Percentiles rank a stretch among this genome's conserved stretches.
Evolutionary conservation across 306 rosid species (phyloP).

Genomic region (Prunus fruticosa): DNA sequence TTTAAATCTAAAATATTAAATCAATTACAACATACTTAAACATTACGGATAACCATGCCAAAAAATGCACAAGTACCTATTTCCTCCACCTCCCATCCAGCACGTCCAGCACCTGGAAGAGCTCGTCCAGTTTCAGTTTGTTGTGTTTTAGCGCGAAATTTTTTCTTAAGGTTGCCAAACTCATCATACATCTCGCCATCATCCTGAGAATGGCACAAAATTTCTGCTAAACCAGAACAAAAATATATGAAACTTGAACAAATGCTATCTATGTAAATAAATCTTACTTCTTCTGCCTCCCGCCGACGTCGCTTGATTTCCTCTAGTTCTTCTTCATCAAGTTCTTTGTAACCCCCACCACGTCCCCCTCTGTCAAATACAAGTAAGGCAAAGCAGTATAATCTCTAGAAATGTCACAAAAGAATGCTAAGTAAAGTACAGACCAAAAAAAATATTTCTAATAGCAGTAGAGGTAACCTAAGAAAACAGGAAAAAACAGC

Average conservation of each 20-base stretch:
- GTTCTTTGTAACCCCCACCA: slow-evolving; percentile 98
- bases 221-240: slow-evolving; percentile 18
- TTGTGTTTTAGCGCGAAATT: slow-evolving; percentile 88
- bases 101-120: slow-evolving; percentile 97
- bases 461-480: background rate
- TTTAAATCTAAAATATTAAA: background rate
- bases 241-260: background rate
- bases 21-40: background rate
- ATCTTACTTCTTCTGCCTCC: slow-evolving; percentile 91
- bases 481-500: background rate
- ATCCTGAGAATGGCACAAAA: slow-evolving; percentile 49
- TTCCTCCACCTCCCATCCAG: slow-evolving; percentile 99
- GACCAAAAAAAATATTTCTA: background rate
- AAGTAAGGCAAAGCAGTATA: slow-evolving; percentile 8
- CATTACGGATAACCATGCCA: background rate
- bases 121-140: slow-evolving; percentile 72
- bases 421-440: background rate
- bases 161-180: slow-evolving; percentile 97
- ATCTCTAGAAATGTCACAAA: slow-evolving; percentile 3
- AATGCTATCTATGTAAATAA: slow-evolving; percentile 10
- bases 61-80: slow-evolving; percentile 55
- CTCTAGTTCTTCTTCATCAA: slow-evolving; percentile 96
- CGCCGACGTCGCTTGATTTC: slow-evolving; percentile 93
- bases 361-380: slow-evolving; percentile 84
- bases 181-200: slow-evolving; percentile 98